These are phyloP conservation scores for Paxillus involutus DNA, from an alignment of 768 basidiomycete species.

Conservation along the genomic window DNA sequence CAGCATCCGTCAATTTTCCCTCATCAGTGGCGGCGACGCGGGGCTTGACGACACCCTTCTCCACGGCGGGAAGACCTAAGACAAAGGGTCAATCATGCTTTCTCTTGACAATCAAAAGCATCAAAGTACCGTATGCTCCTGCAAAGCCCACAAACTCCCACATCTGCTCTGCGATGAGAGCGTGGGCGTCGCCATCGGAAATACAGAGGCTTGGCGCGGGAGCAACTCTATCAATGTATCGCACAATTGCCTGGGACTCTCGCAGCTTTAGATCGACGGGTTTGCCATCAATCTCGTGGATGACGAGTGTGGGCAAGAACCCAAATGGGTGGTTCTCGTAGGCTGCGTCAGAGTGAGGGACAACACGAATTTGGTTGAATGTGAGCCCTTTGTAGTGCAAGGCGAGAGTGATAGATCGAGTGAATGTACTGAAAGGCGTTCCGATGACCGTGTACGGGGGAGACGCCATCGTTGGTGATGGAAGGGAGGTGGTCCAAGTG, in stretches of 20 bases:
- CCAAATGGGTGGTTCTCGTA: conserved; percentile 31
- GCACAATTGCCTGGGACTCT: conserved; percentile 29
- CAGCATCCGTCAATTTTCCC: conserved; percentile 19
- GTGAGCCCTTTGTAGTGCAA: conserved; percentile 26
- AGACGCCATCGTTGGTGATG: conserved; percentile 13
- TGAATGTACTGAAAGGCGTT: conserved; percentile 34
- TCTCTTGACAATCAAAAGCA: background rate
- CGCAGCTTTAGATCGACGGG: conserved; percentile 24
- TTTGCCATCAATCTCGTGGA: conserved; percentile 25
- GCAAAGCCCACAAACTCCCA: conserved; percentile 33
- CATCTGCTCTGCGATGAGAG: conserved; percentile 28
- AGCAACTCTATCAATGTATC: conserved; percentile 28
- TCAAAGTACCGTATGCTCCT: conserved; percentile 20
- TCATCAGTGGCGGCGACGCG: conserved; percentile 27
- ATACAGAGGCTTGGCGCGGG: conserved; percentile 28
- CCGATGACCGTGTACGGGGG: conserved; percentile 28
- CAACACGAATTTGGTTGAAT: conserved; percentile 25
- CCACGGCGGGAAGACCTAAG: conserved; percentile 29
- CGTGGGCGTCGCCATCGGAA: conserved; percentile 16
- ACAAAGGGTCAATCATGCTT: background rate
- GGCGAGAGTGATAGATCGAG: conserved; percentile 30
- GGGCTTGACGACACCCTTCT: conserved; percentile 32
- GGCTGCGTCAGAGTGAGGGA: conserved; percentile 29
- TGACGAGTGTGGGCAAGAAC: conserved; percentile 31
- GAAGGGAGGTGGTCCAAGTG: background rate